Conservation (phyloP, 768 basidiomycete genomes). For the Serendipita sp. region DNA sequence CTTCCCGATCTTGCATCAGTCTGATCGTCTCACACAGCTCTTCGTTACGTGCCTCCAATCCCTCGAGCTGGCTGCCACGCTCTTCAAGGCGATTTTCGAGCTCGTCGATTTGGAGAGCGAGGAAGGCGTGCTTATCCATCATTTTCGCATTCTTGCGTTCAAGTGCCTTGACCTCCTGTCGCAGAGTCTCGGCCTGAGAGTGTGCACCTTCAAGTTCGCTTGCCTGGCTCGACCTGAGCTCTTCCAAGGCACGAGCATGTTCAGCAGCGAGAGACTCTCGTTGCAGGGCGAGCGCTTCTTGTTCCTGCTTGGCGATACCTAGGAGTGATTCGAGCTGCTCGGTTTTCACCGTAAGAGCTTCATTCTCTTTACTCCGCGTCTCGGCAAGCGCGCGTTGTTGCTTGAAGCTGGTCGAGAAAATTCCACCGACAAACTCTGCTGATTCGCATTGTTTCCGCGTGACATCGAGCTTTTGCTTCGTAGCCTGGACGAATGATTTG, state of each 20-base stretch:
- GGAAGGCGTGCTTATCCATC: not conserved
- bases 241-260: not conserved
- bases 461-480: not conserved
- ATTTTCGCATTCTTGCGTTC: not conserved
- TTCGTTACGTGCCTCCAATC: conserved; percentile 1
- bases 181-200: not conserved
- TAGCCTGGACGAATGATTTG: not conserved
- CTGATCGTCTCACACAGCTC: conserved; percentile 1
- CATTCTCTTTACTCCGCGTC: not conserved
- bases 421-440: not conserved
- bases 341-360: not conserved
- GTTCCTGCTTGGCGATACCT: not conserved
- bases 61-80: not conserved
- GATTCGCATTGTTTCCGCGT: not conserved
- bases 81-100: not conserved
- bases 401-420: not conserved
- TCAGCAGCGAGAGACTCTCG: not conserved
- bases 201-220: not conserved
- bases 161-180: not conserved
- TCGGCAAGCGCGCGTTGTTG: not conserved
- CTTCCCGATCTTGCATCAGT: conserved; percentile 1
- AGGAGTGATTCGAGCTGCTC: not conserved
- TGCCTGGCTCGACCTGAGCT: not conserved
- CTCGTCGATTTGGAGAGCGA: not conserved
- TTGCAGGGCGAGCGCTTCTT: not conserved